These are phyloP conservation scores for Trifolium pratense DNA, from an alignment of 306 rosid genomes.

Conservation along the genomic window DNA sequence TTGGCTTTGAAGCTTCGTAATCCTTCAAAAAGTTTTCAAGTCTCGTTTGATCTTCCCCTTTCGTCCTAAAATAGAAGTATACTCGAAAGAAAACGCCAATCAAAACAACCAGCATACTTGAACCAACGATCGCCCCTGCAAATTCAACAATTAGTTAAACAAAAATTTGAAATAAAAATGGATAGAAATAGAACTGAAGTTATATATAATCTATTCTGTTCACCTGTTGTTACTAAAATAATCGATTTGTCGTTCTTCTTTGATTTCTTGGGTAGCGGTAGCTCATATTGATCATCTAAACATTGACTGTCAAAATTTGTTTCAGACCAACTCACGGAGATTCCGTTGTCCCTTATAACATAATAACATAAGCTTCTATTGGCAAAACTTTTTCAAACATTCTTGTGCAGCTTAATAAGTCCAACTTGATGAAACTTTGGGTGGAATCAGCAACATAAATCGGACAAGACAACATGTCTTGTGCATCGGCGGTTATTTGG, in stretches of 20 bases:
- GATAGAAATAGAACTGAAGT: background rate
- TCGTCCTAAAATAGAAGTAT: background rate
- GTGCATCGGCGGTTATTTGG: background rate
- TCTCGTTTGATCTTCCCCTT: slow-evolving; percentile 27
- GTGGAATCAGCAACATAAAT: background rate
- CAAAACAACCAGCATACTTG: background rate
- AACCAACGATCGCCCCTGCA: slow-evolving; percentile 14
- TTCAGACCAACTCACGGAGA: background rate
- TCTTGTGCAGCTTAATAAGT: slow-evolving; percentile 2
- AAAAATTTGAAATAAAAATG: background rate
- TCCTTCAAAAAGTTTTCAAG: slow-evolving; percentile 24
- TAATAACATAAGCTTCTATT: background rate
- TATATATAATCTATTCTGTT: background rate
- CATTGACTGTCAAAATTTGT: background rate
- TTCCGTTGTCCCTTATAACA: background rate
- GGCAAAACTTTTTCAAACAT: background rate
- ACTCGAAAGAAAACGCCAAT: background rate
- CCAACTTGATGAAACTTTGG: background rate
- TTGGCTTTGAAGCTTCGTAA: slow-evolving; percentile 7
- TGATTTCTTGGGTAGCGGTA: background rate
- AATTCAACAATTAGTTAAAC: background rate
- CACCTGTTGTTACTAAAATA: background rate
- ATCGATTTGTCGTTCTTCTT: background rate
- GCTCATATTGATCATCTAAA: background rate
- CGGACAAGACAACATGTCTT: slow-evolving; percentile 9